Base-by-base conservation (phyloP, 1,284 basidiomycete species). In the Leccinum cinnamomeum region DNA sequence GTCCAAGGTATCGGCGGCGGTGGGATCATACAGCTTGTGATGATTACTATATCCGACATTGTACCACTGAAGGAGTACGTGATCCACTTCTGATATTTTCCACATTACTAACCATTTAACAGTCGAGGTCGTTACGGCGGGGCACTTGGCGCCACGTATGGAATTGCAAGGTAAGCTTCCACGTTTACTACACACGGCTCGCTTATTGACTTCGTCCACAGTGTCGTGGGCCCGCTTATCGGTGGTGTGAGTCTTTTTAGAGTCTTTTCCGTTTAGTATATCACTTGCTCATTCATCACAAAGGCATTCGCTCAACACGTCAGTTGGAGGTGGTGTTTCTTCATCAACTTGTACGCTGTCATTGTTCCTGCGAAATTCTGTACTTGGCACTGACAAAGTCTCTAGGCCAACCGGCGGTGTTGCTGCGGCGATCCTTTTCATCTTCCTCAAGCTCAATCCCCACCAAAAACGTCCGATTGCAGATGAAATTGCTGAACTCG, bases 1-100 rank as follows among this genome's bases (percentile, higher is more conserved):
- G 78, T 95, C 1, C 93, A 95, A 72, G 93, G 92, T 11, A 84
- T 94, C 30, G 92, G 92, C 30, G 91, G 91, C 4, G 91, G 91
- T 10, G 91, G 89, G 2, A 88, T 91, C 63, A 80, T 91, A 8
- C 83, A 82, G 64, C 74, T 86, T 41, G 81, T 82, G n/a, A 77
- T 90, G 59, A 93, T 95, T 67, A 88, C 86, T 1, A 86, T 94
- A 12, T 86, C 88, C 41, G 93, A 95, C 72, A 91, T 95, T 33
- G 88, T 92, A 1, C 84, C 89, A 2, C 74, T 94, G 20, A 79
- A 87, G 78, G 86, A 90, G 89, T 90, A 71, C 62, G 86, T 77
- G 16, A 28, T 50, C 8, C 23, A 41, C 6, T 25, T 20, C 53
- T 30, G 12, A 35, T 10, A 5, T 48, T 0, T 7, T 12, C 14